Conservation (phyloP, 768 basidiomycete species). For the Xerocomellus amylosporus region DNA sequence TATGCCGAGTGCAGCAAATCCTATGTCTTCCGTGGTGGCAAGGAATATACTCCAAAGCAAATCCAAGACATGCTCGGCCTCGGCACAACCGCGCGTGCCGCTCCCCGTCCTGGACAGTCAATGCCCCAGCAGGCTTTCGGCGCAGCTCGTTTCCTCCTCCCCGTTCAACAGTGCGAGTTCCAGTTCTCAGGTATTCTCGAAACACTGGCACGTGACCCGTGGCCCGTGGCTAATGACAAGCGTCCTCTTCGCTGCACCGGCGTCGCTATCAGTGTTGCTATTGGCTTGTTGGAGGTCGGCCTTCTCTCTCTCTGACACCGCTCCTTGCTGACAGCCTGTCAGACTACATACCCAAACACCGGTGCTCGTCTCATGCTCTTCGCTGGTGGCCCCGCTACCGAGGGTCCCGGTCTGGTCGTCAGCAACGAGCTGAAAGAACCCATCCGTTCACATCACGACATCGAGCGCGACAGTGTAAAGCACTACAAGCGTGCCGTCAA, state of each 20-base stretch:
- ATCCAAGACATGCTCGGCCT: constrained; percentile 96
- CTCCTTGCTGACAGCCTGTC: not conserved
- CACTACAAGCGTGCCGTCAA: constrained; percentile 97
- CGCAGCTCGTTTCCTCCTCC: constrained; percentile 88
- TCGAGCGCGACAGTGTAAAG: constrained; percentile 93
- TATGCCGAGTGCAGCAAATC: constrained; percentile 96
- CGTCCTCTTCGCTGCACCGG: constrained; percentile 93
- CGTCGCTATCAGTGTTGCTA: constrained; percentile 89
- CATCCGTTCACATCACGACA: constrained; percentile 98
- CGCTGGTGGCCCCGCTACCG: constrained; percentile 91
- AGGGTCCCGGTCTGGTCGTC: constrained; percentile 97
- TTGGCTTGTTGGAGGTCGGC: constrained; percentile 82
- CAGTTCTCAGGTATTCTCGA: constrained; percentile 94
- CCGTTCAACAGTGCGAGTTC: constrained; percentile 91
- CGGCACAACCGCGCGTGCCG: constrained; percentile 72
- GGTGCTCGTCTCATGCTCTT: constrained; percentile 97
- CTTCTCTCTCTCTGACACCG: not conserved
- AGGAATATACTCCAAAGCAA: constrained; percentile 94
- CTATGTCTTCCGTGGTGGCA: constrained; percentile 97
- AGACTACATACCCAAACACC: constrained; percentile 91
- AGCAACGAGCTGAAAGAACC: constrained; percentile 94
- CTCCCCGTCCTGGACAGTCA: constrained; percentile 83
- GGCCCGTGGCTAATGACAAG: constrained; percentile 96
- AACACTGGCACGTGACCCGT: constrained; percentile 83
- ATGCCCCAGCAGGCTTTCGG: constrained; percentile 78